Conservation (phyloP, 139 green algal species). For the Nannochloris sp. region DNA sequence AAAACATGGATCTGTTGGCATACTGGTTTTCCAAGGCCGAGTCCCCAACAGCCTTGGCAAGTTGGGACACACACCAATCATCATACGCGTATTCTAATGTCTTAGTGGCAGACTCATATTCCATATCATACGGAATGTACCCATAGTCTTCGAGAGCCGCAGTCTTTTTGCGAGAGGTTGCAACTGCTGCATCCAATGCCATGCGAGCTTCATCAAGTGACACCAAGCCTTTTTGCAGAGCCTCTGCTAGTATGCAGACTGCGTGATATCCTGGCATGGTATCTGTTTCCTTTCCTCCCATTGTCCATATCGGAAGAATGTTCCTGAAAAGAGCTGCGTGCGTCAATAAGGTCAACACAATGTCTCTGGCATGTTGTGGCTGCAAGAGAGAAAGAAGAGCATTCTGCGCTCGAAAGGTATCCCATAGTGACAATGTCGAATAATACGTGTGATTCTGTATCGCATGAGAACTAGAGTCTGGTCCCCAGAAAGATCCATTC, state of each 20-base stretch:
- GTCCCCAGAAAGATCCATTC: background rate
- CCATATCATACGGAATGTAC: background rate
- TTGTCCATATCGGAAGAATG: slow-evolving; percentile 1
- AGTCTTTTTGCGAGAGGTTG: background rate
- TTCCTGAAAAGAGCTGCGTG: background rate
- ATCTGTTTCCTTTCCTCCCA: slow-evolving; percentile 6
- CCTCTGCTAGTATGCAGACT: slow-evolving; percentile 2
- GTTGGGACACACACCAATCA: slow-evolving; percentile 8
- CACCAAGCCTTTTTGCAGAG: background rate
- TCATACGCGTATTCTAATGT: slow-evolving; percentile 6
- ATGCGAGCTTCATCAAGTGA: background rate
- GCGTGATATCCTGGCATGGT: slow-evolving; percentile 13
- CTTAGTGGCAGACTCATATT: background rate
- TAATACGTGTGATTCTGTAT: background rate
- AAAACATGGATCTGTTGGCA: slow-evolving; percentile 1
- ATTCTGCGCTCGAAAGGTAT: slow-evolving; percentile 8
- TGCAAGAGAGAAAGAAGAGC: slow-evolving; percentile 8
- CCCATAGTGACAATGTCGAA: slow-evolving; percentile 9
- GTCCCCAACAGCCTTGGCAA: background rate
- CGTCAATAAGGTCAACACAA: background rate
- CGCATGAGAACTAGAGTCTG: background rate
- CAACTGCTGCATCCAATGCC: slow-evolving; percentile 4
- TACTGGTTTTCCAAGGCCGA: background rate
- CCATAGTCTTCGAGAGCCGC: background rate
- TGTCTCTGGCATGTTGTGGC: background rate